phyloP scores from a whole-genome alignment of 352 stramenopile species.

The Globisporangium okanoganense region DNA sequence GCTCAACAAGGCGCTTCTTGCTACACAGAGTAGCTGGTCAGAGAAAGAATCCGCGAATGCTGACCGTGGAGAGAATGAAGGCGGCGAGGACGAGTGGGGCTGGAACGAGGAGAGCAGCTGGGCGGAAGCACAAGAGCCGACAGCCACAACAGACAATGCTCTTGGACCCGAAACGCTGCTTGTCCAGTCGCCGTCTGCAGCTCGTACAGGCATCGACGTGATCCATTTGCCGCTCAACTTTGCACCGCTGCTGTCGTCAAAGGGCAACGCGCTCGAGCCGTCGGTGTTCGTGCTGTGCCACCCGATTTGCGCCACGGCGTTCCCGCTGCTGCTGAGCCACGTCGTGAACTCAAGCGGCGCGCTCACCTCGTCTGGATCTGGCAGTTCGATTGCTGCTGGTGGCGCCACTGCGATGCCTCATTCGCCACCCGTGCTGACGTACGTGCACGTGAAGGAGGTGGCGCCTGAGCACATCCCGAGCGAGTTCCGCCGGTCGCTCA shows the following conservation, averaged over 20 bases:
- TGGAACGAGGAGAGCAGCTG: constrained; percentile 36
- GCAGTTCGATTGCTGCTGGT: not conserved
- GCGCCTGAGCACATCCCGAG: constrained; percentile 62
- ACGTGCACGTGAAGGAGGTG: constrained; percentile 65
- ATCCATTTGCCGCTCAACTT: constrained; percentile 57
- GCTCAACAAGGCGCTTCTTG: not conserved
- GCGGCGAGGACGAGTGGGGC: constrained; percentile 39
- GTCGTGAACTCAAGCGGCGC: constrained; percentile 14
- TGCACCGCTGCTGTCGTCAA: constrained; percentile 46
- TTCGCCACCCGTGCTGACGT: constrained; percentile 17
- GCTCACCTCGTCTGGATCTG: not conserved
- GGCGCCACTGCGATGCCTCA: not conserved
- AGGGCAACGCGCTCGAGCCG: constrained; percentile 32
- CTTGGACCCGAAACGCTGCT: not conserved
- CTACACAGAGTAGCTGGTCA: constrained; percentile 3
- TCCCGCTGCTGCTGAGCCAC: constrained; percentile 66
- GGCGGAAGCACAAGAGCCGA: not conserved
- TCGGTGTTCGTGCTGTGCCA: constrained; percentile 75
- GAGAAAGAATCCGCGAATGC: not conserved
- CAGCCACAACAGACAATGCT: not conserved
- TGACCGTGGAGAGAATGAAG: not conserved
- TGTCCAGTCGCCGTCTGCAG: not conserved
- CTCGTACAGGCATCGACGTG: constrained; percentile 26
- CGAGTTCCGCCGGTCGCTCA: constrained; percentile 52
- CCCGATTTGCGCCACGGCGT: constrained; percentile 57